phyloP scores from a whole-genome alignment of 495 filamentous ascomycete genomes.

The Penicillium parvum region DNA sequence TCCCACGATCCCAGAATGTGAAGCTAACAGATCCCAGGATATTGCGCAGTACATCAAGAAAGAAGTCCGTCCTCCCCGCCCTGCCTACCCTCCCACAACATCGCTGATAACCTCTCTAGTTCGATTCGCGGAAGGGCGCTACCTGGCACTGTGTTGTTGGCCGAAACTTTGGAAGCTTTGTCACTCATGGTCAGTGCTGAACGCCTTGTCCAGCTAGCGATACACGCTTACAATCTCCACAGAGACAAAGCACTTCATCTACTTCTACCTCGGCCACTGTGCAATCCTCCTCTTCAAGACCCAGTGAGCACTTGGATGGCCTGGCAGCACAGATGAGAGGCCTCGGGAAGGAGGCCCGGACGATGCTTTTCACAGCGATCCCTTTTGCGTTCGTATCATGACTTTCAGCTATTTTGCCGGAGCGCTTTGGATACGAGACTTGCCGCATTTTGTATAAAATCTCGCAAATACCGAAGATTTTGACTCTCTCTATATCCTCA shows the following conservation, averaged over 20 bases:
- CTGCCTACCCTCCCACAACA: constrained; percentile 7
- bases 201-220: not conserved
- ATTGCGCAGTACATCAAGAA: constrained; percentile 98
- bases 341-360: not conserved
- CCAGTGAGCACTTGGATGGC: constrained; percentile 52
- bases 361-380: constrained; percentile 13
- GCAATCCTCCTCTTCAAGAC: constrained; percentile 99
- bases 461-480: constrained; percentile 1
- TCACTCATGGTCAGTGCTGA: constrained; percentile 77
- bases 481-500: not conserved
- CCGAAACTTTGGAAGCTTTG: constrained; percentile 97
- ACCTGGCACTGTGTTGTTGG: constrained; percentile 99
- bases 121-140: constrained; percentile 84
- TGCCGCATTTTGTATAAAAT: constrained; percentile 14
- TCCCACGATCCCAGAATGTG: not conserved
- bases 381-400: constrained; percentile 9
- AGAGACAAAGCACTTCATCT: constrained; percentile 99
- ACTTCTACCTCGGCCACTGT: constrained; percentile 99
- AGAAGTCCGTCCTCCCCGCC: constrained; percentile 55
- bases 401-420: constrained; percentile 6
- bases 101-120: constrained; percentile 49
- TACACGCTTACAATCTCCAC: constrained; percentile 14
- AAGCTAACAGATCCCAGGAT: constrained; percentile 53
- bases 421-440: constrained; percentile 5
- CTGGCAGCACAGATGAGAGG: not conserved